Conservation (phyloP, 2,329 filamentous ascomycete species). For the Diaporthe aspalathi region DNA sequence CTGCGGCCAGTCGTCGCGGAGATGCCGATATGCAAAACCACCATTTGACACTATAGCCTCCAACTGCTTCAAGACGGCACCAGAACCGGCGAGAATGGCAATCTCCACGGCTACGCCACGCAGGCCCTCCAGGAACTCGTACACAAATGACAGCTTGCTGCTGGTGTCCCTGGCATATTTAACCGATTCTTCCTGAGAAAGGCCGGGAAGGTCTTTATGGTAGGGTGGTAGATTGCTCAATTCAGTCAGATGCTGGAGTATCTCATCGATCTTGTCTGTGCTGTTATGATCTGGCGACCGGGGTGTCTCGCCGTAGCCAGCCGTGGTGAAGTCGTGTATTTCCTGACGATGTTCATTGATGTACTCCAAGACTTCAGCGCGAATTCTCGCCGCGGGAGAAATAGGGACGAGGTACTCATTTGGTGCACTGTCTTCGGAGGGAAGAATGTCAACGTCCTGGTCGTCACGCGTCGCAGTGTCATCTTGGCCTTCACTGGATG, state of each 20-base stretch:
- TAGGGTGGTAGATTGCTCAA: constrained; percentile 69
- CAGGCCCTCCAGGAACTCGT: constrained; percentile 63
- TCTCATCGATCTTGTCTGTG: constrained; percentile 59
- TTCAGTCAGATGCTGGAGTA: constrained; percentile 64
- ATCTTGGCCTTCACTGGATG: constrained; percentile 1
- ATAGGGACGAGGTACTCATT: constrained; percentile 66
- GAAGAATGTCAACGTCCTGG: constrained; percentile 33
- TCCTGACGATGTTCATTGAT: constrained; percentile 57
- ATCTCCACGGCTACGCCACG: constrained; percentile 58
- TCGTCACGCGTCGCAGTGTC: constrained; percentile 12
- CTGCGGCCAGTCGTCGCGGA: constrained; percentile 36
- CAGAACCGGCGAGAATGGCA: constrained; percentile 64
- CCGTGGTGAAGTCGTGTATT: constrained; percentile 58
- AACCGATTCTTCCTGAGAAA: constrained; percentile 56
- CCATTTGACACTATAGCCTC: constrained; percentile 59
- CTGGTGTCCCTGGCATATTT: constrained; percentile 68
- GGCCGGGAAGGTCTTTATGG: constrained; percentile 56
- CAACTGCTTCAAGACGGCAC: constrained; percentile 63
- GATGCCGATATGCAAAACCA: constrained; percentile 47
- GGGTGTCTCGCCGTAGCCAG: constrained; percentile 55
- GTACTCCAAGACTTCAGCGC: constrained; percentile 63
- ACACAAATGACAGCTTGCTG: constrained; percentile 70
- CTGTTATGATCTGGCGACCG: constrained; percentile 53
- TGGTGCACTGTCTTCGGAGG: constrained; percentile 42
- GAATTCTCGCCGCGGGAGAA: constrained; percentile 64